phyloP scores from a whole-genome alignment of 176 grass and related monocot species.

The Rhynchospora tenuis region DNA sequence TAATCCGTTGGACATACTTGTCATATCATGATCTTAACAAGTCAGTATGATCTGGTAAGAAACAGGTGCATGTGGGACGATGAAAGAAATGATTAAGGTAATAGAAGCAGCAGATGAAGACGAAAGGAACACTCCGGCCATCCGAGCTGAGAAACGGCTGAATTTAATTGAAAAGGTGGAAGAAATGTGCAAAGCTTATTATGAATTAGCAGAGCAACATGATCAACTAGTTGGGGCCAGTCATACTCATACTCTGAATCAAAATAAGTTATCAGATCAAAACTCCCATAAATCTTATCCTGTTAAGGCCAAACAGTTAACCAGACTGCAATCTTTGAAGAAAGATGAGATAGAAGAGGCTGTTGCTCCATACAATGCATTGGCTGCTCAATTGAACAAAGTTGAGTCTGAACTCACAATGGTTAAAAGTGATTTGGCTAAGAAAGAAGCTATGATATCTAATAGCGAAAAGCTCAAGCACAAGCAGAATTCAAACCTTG shows the following conservation, averaged over 20 bases:
- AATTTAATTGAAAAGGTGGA: conserved; percentile 4
- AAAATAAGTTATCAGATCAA: neutral
- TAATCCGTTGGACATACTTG: neutral
- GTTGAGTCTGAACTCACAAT: neutral
- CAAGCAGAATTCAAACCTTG: conserved; percentile 9
- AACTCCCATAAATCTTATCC: neutral
- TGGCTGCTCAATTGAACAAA: neutral
- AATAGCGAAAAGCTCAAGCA: conserved; percentile 6
- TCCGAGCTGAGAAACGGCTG: neutral
- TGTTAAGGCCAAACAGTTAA: neutral
- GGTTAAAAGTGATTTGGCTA: conserved; percentile 24
- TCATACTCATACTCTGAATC: neutral
- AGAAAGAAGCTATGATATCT: conserved; percentile 25
- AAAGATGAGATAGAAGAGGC: neutral
- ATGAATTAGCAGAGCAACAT: conserved; percentile 1
- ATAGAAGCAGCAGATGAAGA: conserved; percentile 9
- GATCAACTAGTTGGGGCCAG: neutral
- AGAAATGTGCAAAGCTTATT: conserved; percentile 20
- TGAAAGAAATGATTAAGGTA: neutral
- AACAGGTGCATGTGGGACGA: neutral
- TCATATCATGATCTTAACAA: neutral
- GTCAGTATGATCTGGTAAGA: neutral
- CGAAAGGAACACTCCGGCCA: neutral
- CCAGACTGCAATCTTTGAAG: neutral
- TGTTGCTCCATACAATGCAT: neutral